phyloP scores from a whole-genome alignment of 352 stramenopile species.

The Phytopythium aichiense region DNA sequence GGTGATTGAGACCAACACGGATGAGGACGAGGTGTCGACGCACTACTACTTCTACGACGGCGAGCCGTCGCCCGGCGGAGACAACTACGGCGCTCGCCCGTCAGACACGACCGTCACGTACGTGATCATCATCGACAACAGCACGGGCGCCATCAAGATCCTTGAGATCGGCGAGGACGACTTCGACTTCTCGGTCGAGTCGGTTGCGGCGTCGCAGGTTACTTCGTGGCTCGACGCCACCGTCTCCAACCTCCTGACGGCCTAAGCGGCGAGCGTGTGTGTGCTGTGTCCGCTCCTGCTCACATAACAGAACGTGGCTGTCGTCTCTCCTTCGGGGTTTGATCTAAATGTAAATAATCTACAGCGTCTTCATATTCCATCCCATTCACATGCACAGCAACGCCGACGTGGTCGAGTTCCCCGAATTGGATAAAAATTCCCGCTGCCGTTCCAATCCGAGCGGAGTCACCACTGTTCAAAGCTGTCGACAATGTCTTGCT shows the following conservation, averaged over 20 bases:
- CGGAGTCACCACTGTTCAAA: too few relatives aligned
- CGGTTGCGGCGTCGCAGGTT: constrained; percentile 25
- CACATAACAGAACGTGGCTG: background rate
- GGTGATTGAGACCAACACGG: constrained; percentile 60
- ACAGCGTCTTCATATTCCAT: background rate
- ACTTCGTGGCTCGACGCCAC: constrained; percentile 29
- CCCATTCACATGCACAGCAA: background rate
- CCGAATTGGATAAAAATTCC: too few relatives aligned
- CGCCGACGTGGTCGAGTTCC: too few relatives aligned
- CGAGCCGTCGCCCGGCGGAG: constrained; percentile 26
- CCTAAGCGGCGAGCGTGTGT: constrained; percentile 2
- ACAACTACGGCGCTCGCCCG: constrained; percentile 38
- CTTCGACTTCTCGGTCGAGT: constrained; percentile 34
- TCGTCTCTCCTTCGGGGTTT: background rate
- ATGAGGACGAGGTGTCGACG: constrained; percentile 51
- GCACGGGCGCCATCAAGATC: constrained; percentile 35
- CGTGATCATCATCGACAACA: constrained; percentile 49
- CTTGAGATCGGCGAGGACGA: constrained; percentile 33
- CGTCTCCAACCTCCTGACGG: constrained; percentile 30
- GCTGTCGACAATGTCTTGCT: too few relatives aligned
- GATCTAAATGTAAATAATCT: constrained; percentile 3
- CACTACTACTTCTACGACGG: constrained; percentile 78
- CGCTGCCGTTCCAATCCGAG: too few relatives aligned
- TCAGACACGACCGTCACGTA: constrained; percentile 33
- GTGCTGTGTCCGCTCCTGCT: constrained; percentile 1